Percentiles rank a stretch among this genome's conserved stretches.
Evolutionary conservation across 148 eudicot genomes (phyloP).

Genomic region (Camellia lanceoleosa): DNA sequence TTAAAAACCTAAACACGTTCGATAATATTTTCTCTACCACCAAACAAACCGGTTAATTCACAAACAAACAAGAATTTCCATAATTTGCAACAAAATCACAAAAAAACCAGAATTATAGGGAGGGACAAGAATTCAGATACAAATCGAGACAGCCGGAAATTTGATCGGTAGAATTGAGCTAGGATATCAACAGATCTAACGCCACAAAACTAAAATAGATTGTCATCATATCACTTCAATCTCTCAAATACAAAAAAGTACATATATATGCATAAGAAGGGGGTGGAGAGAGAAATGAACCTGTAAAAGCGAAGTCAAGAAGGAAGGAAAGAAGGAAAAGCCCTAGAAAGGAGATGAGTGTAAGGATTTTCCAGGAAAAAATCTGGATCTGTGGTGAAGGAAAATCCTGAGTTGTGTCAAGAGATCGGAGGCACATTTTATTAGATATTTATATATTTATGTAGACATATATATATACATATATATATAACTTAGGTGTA

Average conservation of each 20-base stretch:
- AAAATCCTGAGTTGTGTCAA: conserved; percentile 5
- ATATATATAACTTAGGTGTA: background rate
- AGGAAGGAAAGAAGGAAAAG: conserved; percentile 9
- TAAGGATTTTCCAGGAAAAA: conserved; percentile 8
- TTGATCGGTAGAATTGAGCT: conserved; percentile 3
- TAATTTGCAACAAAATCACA: background rate
- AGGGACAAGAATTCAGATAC: background rate
- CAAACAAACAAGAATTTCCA: no score
- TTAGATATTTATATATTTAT: background rate
- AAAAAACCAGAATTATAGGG: background rate
- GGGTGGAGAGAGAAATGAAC: background rate
- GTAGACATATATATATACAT: no score
- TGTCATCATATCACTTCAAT: background rate
- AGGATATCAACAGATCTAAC: background rate
- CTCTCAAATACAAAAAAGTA: background rate
- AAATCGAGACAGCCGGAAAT: background rate
- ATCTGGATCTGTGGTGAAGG: background rate
- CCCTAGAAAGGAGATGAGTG: conserved; percentile 12
- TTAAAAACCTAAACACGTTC: background rate
- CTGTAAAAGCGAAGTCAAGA: background rate
- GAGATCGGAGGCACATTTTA: conserved; percentile 12
- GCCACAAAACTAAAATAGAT: background rate
- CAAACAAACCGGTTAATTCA: background rate
- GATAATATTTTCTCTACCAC: no score
- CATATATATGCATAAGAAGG: background rate